Conservation (phyloP, 2,329 filamentous ascomycete species). For the Venturia asperata region DNA sequence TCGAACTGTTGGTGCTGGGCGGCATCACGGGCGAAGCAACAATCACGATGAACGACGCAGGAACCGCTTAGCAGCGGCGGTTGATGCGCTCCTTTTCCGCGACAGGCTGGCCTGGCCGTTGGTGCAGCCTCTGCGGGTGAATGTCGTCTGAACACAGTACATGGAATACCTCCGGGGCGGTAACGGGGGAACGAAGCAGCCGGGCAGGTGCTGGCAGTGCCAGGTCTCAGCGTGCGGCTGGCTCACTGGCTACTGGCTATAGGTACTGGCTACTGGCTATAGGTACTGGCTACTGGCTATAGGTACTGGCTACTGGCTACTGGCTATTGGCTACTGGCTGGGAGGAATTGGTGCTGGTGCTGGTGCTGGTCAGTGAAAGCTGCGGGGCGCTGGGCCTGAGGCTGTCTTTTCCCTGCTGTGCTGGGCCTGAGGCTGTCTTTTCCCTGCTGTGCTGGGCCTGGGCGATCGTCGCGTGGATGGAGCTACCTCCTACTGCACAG, state of each 20-base stretch:
- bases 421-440: not conserved
- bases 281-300: too few relatives aligned
- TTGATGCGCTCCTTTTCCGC: not conserved
- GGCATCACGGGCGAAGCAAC: not conserved
- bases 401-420: not conserved
- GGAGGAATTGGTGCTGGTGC: not conserved
- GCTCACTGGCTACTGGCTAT: too few relatives aligned
- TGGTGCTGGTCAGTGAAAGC: too few relatives aligned
- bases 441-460: not conserved
- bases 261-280: too few relatives aligned
- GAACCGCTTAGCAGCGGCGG: not conserved
- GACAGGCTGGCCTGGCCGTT: not conserved
- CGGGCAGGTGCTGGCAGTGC: not conserved
- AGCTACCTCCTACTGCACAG: too few relatives aligned
- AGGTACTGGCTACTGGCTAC: too few relatives aligned
- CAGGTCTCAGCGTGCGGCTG: not conserved
- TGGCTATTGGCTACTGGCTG: too few relatives aligned
- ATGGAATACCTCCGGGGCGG: too few relatives aligned
- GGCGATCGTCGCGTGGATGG: constrained; percentile 9
- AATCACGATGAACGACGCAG: not conserved
- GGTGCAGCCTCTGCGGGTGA: not conserved
- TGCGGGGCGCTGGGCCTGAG: not conserved
- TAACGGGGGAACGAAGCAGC: not conserved
- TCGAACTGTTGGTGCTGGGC: not conserved
- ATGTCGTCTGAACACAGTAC: not conserved